These are phyloP conservation scores for Diplotaxis tenuifolia DNA, from an alignment of 345 rosid genomes.

Conservation along the genomic window DNA sequence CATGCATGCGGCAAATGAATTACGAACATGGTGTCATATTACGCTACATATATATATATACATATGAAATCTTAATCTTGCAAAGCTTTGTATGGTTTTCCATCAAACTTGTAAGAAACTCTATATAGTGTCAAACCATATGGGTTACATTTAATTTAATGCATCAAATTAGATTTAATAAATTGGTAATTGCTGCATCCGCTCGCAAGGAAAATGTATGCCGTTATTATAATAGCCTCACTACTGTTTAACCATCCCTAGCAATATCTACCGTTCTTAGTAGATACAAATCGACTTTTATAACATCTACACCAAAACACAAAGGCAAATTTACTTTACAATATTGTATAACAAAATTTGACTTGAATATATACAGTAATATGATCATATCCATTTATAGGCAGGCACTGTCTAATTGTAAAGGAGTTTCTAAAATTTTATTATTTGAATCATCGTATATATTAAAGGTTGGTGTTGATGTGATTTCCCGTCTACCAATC, in stretches of 20 bases:
- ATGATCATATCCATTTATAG: constrained; percentile 11
- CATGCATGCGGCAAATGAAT: constrained; percentile 1
- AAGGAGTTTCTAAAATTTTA: neutral
- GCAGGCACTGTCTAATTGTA: constrained; percentile 11
- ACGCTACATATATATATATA: no score
- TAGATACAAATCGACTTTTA: constrained; percentile 3
- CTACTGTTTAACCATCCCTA: constrained; percentile 31
- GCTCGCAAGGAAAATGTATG: constrained; percentile 6
- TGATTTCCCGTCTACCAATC: neutral
- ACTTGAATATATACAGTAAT: neutral
- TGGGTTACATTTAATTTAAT: no score
- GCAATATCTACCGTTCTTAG: constrained; percentile 12
- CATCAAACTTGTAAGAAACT: no score
- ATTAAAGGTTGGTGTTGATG: neutral
- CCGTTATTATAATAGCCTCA: constrained; percentile 27
- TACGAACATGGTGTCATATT: no score
- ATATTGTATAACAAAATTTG: constrained; percentile 1
- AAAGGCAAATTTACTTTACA: no score
- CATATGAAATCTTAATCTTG: no score
- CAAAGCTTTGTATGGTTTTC: no score
- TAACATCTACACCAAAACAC: no score
- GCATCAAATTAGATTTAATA: no score
- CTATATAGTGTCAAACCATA: no score
- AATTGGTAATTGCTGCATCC: constrained; percentile 50
- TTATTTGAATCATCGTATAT: neutral